Conservation (phyloP, 2,329 filamentous ascomycete genomes). For the Pezicula rhizophila region DNA sequence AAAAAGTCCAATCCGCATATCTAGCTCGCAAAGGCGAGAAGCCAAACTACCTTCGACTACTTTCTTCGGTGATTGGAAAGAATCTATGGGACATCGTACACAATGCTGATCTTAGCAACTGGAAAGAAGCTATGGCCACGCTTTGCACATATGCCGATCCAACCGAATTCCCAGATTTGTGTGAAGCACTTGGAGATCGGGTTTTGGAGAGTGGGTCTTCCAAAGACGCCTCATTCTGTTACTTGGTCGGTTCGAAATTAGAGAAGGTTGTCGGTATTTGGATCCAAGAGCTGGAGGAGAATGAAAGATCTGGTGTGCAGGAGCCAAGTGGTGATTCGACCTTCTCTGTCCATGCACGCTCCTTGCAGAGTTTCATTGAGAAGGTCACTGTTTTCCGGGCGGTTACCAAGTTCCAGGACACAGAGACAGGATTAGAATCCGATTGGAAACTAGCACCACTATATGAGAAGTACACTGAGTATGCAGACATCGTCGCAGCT, state of each 20-base stretch:
- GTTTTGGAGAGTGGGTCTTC: slow-evolving; percentile 71
- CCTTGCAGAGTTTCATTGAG: slow-evolving; percentile 90
- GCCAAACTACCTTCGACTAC: slow-evolving; percentile 85
- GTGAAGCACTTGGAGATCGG: slow-evolving; percentile 88
- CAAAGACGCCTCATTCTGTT: slow-evolving; percentile 95
- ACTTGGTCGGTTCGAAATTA: slow-evolving; percentile 88
- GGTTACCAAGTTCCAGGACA: slow-evolving; percentile 85
- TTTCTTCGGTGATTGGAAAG: slow-evolving; percentile 89
- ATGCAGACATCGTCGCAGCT: slow-evolving; percentile 87
- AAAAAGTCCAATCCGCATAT: slow-evolving; percentile 90
- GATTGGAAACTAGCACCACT: slow-evolving; percentile 85
- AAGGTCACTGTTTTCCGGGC: slow-evolving; percentile 96
- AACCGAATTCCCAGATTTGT: slow-evolving; percentile 87
- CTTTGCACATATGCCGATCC: slow-evolving; percentile 93
- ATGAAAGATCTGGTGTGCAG: slow-evolving; percentile 68
- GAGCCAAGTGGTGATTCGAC: slow-evolving; percentile 66
- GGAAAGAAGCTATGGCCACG: slow-evolving; percentile 96
- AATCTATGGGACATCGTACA: slow-evolving; percentile 98
- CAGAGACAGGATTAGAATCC: slow-evolving; percentile 61
- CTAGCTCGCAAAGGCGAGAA: slow-evolving; percentile 74
- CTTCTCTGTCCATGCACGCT: slow-evolving; percentile 86
- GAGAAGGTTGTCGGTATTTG: slow-evolving; percentile 96
- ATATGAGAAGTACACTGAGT: slow-evolving; percentile 95
- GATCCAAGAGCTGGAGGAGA: slow-evolving; percentile 82
- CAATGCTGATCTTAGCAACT: slow-evolving; percentile 86